Evolutionary conservation across 805 yeast genomes (phyloP), one percentile per base, ranked within the genome.

Genomic region (Candida boidinii): DNA sequence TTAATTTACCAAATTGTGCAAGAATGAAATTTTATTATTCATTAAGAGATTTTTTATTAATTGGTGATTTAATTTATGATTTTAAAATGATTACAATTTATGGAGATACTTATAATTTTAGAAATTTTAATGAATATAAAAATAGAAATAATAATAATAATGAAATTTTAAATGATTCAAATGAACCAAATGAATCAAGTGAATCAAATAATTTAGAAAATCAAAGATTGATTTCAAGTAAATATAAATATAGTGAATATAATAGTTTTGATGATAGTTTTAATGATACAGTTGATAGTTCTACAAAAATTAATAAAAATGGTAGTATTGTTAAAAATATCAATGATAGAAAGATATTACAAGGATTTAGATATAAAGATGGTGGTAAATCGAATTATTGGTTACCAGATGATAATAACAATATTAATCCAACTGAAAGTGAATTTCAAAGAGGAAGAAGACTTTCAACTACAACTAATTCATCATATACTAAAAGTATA

Each of bases 361-460:
- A 85, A 38, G 99, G 99, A 0, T 54, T 88, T 35, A 58, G 99
- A 28, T 86, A 84, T 53, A 73, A 76, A 19, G 70, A 76, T 31
- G 81, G 83, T 26, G 96, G 96, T 1, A 69, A 72, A 29, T 74
- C 73, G 10, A 84, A 81, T 43, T 87, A 87, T 54, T 92, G 97
- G 97, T 60, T 88, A 4, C 53, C 54, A 3, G 37, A 33, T 18
- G 23, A 27, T 4, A 17, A 4, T 16, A 26, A 15, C 5, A 7
- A 17, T 10, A 20, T 8, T 8, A 7, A 21, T 17, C 32, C n/a
- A 14, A 21, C 14, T n/a, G 24, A 16, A 6, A 29, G 26, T n/a
- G n/a, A n/a, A n/a, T n/a, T n/a, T n/a, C n/a, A n/a, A n/a, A n/a
- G n/a, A n/a, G n/a, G n/a, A n/a, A n/a, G n/a, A n/a, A n/a, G n/a